These are phyloP conservation scores for Penicillium macrosclerotiorum DNA, from an alignment of 495 filamentous ascomycete genomes.

Conservation along the genomic window DNA sequence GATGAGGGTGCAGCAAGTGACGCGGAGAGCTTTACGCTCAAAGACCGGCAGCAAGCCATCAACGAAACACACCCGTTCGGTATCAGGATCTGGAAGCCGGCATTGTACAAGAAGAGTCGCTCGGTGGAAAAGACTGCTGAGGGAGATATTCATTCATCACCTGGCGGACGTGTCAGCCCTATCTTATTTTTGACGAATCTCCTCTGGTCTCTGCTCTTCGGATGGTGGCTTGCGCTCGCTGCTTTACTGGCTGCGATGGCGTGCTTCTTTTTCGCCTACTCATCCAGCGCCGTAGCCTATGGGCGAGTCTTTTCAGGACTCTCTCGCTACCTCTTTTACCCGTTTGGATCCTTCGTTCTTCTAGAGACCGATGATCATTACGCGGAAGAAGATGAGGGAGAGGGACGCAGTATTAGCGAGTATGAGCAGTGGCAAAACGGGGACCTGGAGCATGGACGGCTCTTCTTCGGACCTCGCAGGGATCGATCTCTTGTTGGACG, in stretches of 20 bases:
- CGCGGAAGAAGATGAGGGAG: conserved; percentile 93
- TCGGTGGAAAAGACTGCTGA: conserved; percentile 96
- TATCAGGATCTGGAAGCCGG: conserved; percentile 98
- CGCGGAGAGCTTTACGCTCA: conserved; percentile 73
- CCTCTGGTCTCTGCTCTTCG: conserved; percentile 88
- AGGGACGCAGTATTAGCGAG: conserved; percentile 97
- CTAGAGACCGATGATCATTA: conserved; percentile 93
- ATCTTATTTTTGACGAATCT: conserved; percentile 85
- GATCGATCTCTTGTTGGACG: conserved; percentile 82
- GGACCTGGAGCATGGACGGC: conserved; percentile 88
- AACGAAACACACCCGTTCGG: conserved; percentile 99
- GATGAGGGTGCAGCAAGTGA: conserved; percentile 65
- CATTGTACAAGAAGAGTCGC: conserved; percentile 93
- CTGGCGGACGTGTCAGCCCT: conserved; percentile 79
- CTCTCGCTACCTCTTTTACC: conserved; percentile 85
- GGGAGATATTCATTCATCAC: conserved; percentile 94
- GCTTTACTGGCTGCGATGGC: conserved; percentile 68
- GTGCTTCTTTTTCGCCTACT: conserved; percentile 78
- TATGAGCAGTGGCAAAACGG: conserved; percentile 99
- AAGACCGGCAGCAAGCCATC: conserved; percentile 96
- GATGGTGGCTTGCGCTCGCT: conserved; percentile 92
- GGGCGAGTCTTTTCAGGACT: conserved; percentile 82
- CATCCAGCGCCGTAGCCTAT: conserved; percentile 79
- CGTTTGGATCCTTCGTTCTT: conserved; percentile 93
- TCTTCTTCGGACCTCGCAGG: conserved; percentile 90